Conservation (phyloP, 2,329 filamentous ascomycete genomes). For the Colletotrichum cereale region DNA sequence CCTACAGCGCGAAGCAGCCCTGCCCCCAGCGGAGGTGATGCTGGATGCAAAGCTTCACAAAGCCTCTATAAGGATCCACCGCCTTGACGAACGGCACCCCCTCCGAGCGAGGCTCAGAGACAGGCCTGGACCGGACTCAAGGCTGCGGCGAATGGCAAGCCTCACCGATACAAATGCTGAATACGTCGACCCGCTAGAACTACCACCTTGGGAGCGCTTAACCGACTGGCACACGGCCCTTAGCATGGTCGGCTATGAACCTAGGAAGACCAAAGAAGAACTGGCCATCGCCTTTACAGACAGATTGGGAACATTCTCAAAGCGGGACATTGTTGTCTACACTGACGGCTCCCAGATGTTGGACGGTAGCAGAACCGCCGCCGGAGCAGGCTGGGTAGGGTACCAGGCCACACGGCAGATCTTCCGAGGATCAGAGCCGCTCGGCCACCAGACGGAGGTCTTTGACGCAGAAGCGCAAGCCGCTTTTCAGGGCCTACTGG, state of each 20-base stretch:
- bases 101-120: neutral
- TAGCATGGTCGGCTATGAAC: neutral
- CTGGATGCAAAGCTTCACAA: neutral
- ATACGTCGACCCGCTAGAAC: neutral
- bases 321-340: neutral
- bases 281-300: neutral
- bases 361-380: neutral
- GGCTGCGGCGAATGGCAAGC: neutral
- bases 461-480: neutral
- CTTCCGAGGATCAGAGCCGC: neutral
- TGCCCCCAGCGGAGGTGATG: neutral
- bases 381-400: conserved; percentile 1
- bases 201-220: neutral
- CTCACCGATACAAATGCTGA: neutral
- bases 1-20: neutral
- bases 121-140: neutral
- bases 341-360: neutral
- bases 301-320: conserved; percentile 9
- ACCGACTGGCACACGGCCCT: neutral
- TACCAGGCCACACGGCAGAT: conserved; percentile 10
- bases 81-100: neutral
- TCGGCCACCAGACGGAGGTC: conserved; percentile 7
- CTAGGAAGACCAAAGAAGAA: conserved; percentile 2
- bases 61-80: neutral
- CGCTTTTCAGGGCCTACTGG: neutral